These are phyloP conservation scores for Danielozyma ontarioensis DNA, from an alignment of 805 yeast genomes.

Conservation along the genomic window DNA sequence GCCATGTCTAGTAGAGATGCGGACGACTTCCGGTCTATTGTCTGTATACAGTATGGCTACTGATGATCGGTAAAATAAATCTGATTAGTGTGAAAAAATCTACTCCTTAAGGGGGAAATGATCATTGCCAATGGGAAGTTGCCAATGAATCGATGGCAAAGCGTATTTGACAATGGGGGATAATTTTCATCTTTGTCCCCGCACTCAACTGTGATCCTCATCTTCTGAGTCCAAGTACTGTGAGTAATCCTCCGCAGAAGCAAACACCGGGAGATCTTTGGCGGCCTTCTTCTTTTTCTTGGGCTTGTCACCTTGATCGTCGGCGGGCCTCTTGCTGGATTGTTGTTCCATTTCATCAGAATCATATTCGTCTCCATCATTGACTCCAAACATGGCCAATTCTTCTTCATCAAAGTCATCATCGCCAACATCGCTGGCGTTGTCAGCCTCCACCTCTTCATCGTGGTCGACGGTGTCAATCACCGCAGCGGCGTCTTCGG, in stretches of 20 bases:
- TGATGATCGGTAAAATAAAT: too few species aligned
- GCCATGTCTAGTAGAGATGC: too few species aligned
- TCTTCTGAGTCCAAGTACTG: slow-evolving; percentile 65
- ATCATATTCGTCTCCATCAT: slow-evolving; percentile 3
- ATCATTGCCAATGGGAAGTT: too few species aligned
- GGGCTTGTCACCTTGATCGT: slow-evolving; percentile 16
- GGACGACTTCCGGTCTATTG: too few species aligned
- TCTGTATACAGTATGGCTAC: too few species aligned
- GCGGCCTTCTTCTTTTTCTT: slow-evolving; percentile 33
- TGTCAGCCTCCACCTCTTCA: slow-evolving; percentile 17
- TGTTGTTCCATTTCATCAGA: slow-evolving; percentile 6
- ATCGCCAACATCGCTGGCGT: slow-evolving; percentile 9
- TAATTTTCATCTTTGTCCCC: too few species aligned
- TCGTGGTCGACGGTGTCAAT: too few species aligned
- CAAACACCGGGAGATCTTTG: slow-evolving; percentile 73
- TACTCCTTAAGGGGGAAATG: too few species aligned
- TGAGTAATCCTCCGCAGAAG: slow-evolving; percentile 83
- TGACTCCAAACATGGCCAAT: slow-evolving; percentile 1
- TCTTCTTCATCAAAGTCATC: slow-evolving; percentile 1
- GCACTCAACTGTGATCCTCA: too few species aligned
- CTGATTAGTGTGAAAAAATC: too few species aligned
- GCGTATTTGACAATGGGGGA: too few species aligned
- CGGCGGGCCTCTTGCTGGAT: slow-evolving; percentile 19
- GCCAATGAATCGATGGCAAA: too few species aligned
- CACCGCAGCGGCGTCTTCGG: slow-evolving; percentile 26